Evolutionary conservation across 1,284 basidiomycete species (phyloP).

Genomic region (Cystobasidium sp.): DNA sequence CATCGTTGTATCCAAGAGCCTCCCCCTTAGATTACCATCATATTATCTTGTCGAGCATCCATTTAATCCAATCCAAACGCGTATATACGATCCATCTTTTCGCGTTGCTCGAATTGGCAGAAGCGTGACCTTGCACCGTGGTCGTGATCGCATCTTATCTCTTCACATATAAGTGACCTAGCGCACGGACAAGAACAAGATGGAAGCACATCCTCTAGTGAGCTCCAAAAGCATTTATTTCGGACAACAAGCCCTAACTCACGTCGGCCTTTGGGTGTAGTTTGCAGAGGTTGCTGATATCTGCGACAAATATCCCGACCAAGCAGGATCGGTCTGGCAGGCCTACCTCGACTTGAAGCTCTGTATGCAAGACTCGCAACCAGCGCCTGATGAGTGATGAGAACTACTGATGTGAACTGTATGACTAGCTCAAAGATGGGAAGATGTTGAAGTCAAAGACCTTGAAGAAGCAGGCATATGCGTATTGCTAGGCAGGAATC

Average conservation of each 20-base stretch:
- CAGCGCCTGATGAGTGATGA: too few relatives aligned
- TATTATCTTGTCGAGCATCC: background rate
- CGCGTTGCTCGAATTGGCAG: background rate
- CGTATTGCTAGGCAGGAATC: slow-evolving; percentile 7
- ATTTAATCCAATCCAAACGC: too few relatives aligned
- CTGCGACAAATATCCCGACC: slow-evolving; percentile 42
- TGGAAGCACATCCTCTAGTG: slow-evolving; percentile 31
- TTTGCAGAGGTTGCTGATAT: slow-evolving; percentile 21
- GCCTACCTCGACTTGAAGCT: slow-evolving; percentile 42
- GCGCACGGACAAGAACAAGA: background rate
- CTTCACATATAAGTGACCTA: background rate
- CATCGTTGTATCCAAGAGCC: slow-evolving; percentile 6
- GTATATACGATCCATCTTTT: background rate
- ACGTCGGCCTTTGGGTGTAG: background rate
- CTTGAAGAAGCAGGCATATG: slow-evolving; percentile 11
- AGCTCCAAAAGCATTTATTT: background rate
- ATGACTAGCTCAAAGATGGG: slow-evolving; percentile 42
- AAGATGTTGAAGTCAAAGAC: slow-evolving; percentile 25
- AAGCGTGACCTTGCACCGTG: background rate
- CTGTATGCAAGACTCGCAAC: slow-evolving; percentile 12
- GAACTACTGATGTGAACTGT: too few relatives aligned
- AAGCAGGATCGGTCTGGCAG: slow-evolving; percentile 40
- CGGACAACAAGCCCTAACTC: background rate
- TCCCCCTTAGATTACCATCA: background rate
- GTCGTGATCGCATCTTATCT: background rate